These are phyloP conservation scores for Nakazawaea holstii DNA, from an alignment of 805 yeast species.

Conservation along the genomic window DNA sequence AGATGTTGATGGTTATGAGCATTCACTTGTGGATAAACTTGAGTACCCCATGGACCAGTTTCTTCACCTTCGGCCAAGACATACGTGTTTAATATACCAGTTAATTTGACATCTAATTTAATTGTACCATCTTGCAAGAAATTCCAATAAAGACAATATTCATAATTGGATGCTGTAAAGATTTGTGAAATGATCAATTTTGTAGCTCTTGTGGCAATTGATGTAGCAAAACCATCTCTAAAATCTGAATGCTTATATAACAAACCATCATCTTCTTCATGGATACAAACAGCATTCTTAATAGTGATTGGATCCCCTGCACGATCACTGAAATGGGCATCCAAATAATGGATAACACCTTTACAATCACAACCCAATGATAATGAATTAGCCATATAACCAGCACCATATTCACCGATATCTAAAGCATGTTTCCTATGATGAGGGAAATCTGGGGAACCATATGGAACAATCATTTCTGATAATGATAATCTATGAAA, in stretches of 20 bases:
- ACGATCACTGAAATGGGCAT: constrained; percentile 53
- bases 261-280: constrained; percentile 68
- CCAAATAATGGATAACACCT: constrained; percentile 65
- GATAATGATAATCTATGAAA: constrained; percentile 62
- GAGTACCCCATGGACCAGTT: constrained; percentile 61
- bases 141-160: constrained; percentile 66
- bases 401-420: constrained; percentile 72
- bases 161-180: constrained; percentile 71
- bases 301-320: constrained; percentile 53
- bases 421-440: constrained; percentile 72
- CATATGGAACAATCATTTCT: constrained; percentile 72
- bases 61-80: constrained; percentile 50
- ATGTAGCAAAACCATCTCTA: constrained; percentile 60
- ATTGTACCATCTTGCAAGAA: constrained; percentile 70
- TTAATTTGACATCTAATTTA: constrained; percentile 61
- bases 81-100: constrained; percentile 65
- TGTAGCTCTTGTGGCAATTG: constrained; percentile 58
- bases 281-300: constrained; percentile 64
- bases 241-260: constrained; percentile 67
- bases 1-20: constrained; percentile 75
- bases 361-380: constrained; percentile 68
- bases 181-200: constrained; percentile 60
- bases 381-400: constrained; percentile 62
- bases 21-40: constrained; percentile 60
- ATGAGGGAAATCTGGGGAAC: constrained; percentile 61